A percentile compares a stretch with the other conserved stretches of the same genome.
Evolutionary conservation across 352 stramenopile species (phyloP).

Genomic region (Phytophthora meadii): DNA sequence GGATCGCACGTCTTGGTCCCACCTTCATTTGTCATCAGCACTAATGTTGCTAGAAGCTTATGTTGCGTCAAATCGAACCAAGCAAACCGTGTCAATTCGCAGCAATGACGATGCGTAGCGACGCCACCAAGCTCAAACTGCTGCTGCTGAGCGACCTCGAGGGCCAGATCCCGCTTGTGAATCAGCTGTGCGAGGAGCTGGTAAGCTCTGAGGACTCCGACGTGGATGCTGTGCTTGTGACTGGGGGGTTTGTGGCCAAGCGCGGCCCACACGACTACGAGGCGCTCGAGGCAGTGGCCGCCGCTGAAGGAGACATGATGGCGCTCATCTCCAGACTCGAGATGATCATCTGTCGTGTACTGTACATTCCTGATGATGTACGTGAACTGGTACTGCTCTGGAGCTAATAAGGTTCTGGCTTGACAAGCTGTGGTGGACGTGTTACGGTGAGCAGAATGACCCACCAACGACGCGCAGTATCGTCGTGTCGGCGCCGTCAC

Average conservation of each 20-base stretch:
- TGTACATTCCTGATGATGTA: slow-evolving; percentile 83
- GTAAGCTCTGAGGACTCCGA: slow-evolving; percentile 72
- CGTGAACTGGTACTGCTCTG: slow-evolving; percentile 6
- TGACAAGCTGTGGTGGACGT: background rate
- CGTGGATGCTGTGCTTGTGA: slow-evolving; percentile 81
- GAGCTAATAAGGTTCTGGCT: too few relatives aligned
- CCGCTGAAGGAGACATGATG: slow-evolving; percentile 91
- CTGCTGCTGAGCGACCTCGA: slow-evolving; percentile 78
- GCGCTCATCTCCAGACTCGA: slow-evolving; percentile 87
- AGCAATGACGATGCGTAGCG: slow-evolving; percentile 17
- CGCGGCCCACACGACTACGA: slow-evolving; percentile 59
- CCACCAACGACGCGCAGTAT: slow-evolving; percentile 75
- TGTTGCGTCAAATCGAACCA: slow-evolving; percentile 1
- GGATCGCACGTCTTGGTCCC: slow-evolving; percentile 3
- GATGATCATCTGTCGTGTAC: slow-evolving; percentile 85
- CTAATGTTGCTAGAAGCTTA: slow-evolving; percentile 22
- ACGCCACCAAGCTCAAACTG: slow-evolving; percentile 64
- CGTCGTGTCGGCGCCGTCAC: slow-evolving; percentile 51
- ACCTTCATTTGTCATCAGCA: background rate
- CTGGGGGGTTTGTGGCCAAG: slow-evolving; percentile 63
- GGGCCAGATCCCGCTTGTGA: slow-evolving; percentile 71
- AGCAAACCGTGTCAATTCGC: background rate
- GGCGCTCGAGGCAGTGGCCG: slow-evolving; percentile 62
- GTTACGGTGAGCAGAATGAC: slow-evolving; percentile 58
- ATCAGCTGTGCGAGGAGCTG: slow-evolving; percentile 77